Conservation (phyloP, 75 land plant genomes). For the Picea glauca region DNA sequence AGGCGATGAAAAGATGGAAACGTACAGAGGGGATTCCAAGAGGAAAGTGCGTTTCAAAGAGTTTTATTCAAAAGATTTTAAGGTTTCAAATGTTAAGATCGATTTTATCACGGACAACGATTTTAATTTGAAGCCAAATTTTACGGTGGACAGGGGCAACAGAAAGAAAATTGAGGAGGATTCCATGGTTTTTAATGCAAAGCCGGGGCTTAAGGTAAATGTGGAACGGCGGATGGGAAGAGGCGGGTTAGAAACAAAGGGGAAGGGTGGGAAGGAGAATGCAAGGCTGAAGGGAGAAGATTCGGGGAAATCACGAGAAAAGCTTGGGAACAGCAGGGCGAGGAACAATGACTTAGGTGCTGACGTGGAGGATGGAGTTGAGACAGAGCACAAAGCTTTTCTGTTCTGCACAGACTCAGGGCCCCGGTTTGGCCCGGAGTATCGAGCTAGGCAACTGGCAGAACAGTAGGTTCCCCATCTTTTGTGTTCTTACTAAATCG, state of each 20-base stretch:
- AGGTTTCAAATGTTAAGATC: neutral
- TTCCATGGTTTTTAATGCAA: constrained; percentile 4
- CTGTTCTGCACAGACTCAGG: neutral
- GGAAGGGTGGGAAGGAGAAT: neutral
- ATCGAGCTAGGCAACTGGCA: neutral
- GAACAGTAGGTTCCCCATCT: constrained; percentile 3
- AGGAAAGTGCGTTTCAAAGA: constrained; percentile 4
- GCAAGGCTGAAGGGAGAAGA: neutral
- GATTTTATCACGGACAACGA: neutral
- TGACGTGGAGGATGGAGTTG: neutral
- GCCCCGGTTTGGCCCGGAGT: neutral
- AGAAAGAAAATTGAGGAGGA: constrained; percentile 1
- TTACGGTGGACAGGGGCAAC: neutral
- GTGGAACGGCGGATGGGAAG: neutral
- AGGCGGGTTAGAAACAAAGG: neutral
- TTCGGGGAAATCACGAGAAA: neutral
- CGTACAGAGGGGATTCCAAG: neutral
- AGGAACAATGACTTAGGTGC: neutral
- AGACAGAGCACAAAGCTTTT: constrained; percentile 4
- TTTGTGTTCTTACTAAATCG: neutral
- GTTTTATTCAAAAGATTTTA: neutral
- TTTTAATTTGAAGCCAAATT: neutral
- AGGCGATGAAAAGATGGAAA: neutral
- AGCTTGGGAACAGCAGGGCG: neutral
- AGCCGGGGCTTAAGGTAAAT: neutral